phyloP scores from a whole-genome alignment of 345 rosid genomes.

The Anacardium occidentale region DNA sequence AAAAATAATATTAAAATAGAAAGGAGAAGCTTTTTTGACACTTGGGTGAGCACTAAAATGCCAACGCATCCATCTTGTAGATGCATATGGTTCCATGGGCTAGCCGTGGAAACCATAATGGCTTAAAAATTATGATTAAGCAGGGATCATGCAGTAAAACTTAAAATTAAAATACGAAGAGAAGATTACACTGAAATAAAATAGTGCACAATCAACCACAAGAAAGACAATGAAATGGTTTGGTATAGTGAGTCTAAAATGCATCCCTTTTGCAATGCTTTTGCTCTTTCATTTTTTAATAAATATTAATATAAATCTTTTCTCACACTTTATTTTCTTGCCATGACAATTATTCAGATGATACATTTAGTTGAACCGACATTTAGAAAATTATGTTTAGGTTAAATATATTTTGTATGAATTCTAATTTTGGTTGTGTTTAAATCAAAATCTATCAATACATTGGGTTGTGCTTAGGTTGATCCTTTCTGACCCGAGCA shows the following conservation, averaged over 20 bases:
- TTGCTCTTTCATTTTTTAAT: background rate
- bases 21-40: background rate
- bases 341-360: too few relatives aligned
- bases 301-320: too few relatives aligned
- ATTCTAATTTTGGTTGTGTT: too few relatives aligned
- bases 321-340: too few relatives aligned
- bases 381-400: too few relatives aligned
- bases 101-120: conserved; percentile 21
- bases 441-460: too few relatives aligned
- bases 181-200: background rate
- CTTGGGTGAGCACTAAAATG: conserved; percentile 8
- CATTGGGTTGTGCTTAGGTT: too few relatives aligned
- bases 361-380: too few relatives aligned
- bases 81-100: conserved; percentile 2
- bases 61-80: background rate
- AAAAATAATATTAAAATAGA: background rate
- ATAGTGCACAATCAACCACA: conserved; percentile 33
- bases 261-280: conserved; percentile 41
- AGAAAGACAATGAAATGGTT: conserved; percentile 51
- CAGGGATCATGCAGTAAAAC: background rate
- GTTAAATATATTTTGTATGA: too few relatives aligned
- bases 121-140: conserved; percentile 26
- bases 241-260: conserved; percentile 54
- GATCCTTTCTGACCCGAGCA: too few relatives aligned
- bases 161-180: background rate